Base-by-base conservation (phyloP, 2,329 filamentous ascomycete genomes). In the Fusarium pseudocircinatum region DNA sequence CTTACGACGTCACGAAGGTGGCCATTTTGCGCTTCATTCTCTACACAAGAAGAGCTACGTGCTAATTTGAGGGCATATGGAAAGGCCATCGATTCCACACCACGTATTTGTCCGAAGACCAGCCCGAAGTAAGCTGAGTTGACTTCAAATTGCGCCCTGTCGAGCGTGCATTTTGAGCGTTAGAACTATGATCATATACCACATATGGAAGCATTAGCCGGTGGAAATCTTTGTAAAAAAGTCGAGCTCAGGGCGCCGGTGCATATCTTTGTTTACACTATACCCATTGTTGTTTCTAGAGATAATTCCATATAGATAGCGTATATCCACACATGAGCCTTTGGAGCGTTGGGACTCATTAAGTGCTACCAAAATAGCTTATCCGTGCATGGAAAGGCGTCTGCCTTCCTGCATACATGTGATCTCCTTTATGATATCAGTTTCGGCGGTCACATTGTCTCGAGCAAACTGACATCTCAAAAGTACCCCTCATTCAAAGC, bases 371-470 rank as follows among this genome's bases (percentile, higher is more conserved):
- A 54, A 16, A 42, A 32, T 42, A 15, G 16, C 20, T 26, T 32
- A 16, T 47, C 20, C 8, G 24, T 37, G 12, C 16, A 26, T 12
- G 32, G 2, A 24, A n/a, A 52, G 43, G 34, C 32, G 32, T 22
- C 16, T 32, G 46, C 22, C 18, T 24, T 32, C 36, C 11, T 18
- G 7, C 9, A 20, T 20, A 2, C 44, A 53, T 59, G 50, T 40
- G 40, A 59, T 53, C 14, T 20, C 30, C 39, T 54, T 39, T 63
- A 24, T 24, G 22, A 24, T 22, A n/a, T 22, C 18, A 16, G 32
- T 20, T 37, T 53, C 20, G 47, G 30, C 12, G 28, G 47, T 68
- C 37, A 47, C 63, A 60, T 70, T 70, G 30, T 60, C 34, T 24
- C 4, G 12, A 44, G 49, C 50, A 43, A 43, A 28, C 24, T 39